Conservation (phyloP, 208 protist species). For the Leishmania braziliensis region DNA sequence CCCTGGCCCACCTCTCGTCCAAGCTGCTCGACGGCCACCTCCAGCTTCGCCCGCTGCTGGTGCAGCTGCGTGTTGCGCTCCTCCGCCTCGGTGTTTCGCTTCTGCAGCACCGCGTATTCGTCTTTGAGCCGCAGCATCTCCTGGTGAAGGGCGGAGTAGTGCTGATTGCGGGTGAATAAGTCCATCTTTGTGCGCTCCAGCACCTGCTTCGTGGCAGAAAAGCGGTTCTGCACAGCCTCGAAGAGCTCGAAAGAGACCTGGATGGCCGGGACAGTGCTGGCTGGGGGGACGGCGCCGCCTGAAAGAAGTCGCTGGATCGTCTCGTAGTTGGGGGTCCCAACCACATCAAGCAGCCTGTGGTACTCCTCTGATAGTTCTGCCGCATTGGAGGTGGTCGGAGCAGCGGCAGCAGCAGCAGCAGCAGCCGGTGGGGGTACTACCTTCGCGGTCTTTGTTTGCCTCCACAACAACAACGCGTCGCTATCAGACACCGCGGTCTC, state of each 20-base stretch:
- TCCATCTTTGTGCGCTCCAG: conserved; percentile 75
- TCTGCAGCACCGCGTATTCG: conserved; percentile 52
- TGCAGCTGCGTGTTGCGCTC: conserved; percentile 68
- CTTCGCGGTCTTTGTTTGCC: not conserved
- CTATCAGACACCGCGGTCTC: not conserved
- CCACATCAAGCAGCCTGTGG: conserved; percentile 62
- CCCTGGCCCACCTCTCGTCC: conserved; percentile 54
- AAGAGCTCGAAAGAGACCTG: conserved; percentile 88
- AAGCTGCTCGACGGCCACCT: conserved; percentile 76
- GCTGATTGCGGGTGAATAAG: conserved; percentile 67
- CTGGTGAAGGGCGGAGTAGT: conserved; percentile 55
- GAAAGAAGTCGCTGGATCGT: conserved; percentile 64
- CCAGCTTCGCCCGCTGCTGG: conserved; percentile 68
- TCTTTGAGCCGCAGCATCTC: conserved; percentile 54
- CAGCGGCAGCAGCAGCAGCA: conserved; percentile 3
- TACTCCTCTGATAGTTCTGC: conserved; percentile 49
- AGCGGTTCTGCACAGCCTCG: conserved; percentile 82
- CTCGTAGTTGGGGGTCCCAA: conserved; percentile 67
- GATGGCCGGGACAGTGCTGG: conserved; percentile 66
- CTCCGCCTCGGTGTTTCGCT: conserved; percentile 59
- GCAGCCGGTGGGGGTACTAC: not conserved
- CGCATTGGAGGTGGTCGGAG: not conserved
- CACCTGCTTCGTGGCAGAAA: conserved; percentile 67
- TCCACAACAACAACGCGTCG: not conserved
- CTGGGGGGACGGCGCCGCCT: conserved; percentile 44